Evolutionary conservation across 116 monocot genomes (phyloP), one percentile per base, ranked within the genome.

Genomic region (Phalaenopsis hybrid): DNA sequence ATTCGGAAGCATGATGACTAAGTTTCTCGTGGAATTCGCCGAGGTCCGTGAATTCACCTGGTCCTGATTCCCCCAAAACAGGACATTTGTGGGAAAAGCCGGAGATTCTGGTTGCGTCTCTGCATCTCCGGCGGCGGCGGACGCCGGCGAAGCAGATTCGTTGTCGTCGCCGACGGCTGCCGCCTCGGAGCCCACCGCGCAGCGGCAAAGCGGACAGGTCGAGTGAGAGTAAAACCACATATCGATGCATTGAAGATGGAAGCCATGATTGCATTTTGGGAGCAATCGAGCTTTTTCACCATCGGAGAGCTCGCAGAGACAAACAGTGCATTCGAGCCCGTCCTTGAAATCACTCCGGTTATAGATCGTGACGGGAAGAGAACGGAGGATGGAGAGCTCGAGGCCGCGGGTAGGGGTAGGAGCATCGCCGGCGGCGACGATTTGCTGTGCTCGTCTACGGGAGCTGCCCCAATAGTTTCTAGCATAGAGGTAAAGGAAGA

Each of bases 191-290:
- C 57, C 28, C 25, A 77, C 88, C 11, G 82, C 72, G 59, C 79
- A 57, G 8, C 94, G 86, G 85, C 94, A 94, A 34, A 94, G 83
- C 0, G 94, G 94, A 75, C 94, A 94, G 50, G 90, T 94, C 75
- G 89, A 83, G 85, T 89, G 89, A n/a, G 89, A 92, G 16, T 57
- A 68, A 46, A 94, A 86, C 94, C 94, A 92, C 90, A 85, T 88
- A 76, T 94, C 87, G 74, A 94, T 88, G 89, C 94, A 94, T 8
- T 85, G 85, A 18, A 86, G 25, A 55, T 94, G 94, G 82, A 94
- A 94, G 13, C 88, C 90, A 59, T 94, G 94, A 33, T 69, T 85
- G 89, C 94, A 94, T 43, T 69, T 79, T 0, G 92, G 92, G 25
- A 94, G 87, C 23, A 92, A 6, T 72, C 92, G 82, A 21, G 79